These are phyloP conservation scores for Trichoderma guizhouense DNA, from an alignment of 2,329 filamentous ascomycete genomes.

Conservation along the genomic window DNA sequence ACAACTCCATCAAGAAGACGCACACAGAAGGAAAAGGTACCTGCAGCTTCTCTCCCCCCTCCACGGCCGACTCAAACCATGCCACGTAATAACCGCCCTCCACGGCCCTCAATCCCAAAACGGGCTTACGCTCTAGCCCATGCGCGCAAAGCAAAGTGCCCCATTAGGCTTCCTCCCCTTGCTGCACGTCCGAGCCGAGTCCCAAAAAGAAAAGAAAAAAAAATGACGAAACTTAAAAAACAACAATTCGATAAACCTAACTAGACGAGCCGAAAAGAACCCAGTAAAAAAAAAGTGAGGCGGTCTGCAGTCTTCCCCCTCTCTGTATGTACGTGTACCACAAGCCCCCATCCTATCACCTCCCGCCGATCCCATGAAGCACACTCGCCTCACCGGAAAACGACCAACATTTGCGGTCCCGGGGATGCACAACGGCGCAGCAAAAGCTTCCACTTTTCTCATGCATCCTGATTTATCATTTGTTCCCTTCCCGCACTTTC, in stretches of 20 bases:
- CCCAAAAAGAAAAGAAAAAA: background rate
- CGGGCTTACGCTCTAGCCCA: background rate
- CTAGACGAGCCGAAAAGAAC: background rate
- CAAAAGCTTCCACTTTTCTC: background rate
- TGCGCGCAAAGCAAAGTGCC: background rate
- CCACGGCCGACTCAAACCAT: slow-evolving; percentile 6
- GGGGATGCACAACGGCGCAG: background rate
- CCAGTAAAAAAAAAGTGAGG: background rate
- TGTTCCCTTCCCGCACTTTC: background rate
- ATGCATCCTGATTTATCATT: background rate
- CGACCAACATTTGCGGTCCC: background rate
- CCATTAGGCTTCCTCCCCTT: background rate
- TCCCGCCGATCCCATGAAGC: background rate
- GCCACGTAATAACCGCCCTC: slow-evolving; percentile 8
- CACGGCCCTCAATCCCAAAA: background rate
- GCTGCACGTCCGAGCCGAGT: background rate
- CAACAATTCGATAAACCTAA: background rate
- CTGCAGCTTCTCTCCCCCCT: background rate
- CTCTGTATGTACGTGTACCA: background rate
- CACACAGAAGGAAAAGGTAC: slow-evolving; percentile 1
- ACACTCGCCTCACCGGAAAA: background rate
- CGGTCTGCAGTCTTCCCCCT: background rate
- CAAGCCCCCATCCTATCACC: background rate
- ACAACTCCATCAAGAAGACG: background rate
- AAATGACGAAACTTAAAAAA: background rate